Conservation (phyloP, 2,329 filamentous ascomycete genomes). For the Moelleriella libera region DNA sequence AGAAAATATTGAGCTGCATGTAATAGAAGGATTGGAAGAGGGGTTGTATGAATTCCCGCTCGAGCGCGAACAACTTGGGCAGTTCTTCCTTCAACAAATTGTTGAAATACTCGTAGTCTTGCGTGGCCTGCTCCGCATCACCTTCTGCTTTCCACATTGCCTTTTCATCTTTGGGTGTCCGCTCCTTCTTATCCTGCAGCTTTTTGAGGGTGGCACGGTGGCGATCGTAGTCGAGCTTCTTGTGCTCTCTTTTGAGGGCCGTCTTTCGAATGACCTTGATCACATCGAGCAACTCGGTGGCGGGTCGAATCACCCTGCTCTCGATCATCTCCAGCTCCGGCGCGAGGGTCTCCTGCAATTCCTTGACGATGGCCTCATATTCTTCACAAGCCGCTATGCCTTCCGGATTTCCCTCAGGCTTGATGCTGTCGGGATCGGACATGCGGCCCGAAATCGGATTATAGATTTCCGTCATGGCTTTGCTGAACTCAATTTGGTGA, state of each 20-base stretch:
- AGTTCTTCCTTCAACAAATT: constrained; percentile 92
- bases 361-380: constrained; percentile 81
- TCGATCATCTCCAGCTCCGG: constrained; percentile 98
- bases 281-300: constrained; percentile 84
- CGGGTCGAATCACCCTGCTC: constrained; percentile 74
- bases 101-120: constrained; percentile 98
- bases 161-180: constrained; percentile 92
- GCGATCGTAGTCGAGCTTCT: constrained; percentile 91
- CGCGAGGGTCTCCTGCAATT: constrained; percentile 73
- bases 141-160: constrained; percentile 90
- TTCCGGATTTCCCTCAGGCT: constrained; percentile 75
- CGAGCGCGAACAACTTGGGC: constrained; percentile 77
- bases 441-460: constrained; percentile 93
- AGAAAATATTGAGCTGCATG: constrained; percentile 99
- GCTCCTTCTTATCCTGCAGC: constrained; percentile 94
- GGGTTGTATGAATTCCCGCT: constrained; percentile 89
- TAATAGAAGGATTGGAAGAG: constrained; percentile 99
- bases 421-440: constrained; percentile 77
- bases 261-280: constrained; percentile 92
- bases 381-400: constrained; percentile 93
- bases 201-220: constrained; percentile 77
- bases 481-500: constrained; percentile 96
- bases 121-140: constrained; percentile 79
- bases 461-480: constrained; percentile 92
- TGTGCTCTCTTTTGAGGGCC: constrained; percentile 83